phyloP scores from a whole-genome alignment of 1,284 basidiomycete genomes.

The Puccinia brachypodii region DNA sequence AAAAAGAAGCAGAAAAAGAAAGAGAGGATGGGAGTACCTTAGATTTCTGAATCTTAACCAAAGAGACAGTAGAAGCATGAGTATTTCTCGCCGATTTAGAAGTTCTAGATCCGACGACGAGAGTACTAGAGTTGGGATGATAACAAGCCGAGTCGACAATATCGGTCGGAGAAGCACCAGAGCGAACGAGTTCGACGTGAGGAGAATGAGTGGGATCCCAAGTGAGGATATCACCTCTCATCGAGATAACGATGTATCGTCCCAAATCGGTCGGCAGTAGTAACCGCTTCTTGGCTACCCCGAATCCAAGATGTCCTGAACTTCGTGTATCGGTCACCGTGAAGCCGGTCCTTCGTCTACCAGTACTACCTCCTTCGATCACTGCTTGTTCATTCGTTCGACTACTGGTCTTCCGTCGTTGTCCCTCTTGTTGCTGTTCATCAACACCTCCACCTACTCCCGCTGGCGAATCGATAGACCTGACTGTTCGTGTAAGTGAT shows the following conservation, averaged over 20 bases:
- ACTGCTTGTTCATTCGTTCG: background rate
- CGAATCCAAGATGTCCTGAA: conserved; percentile 25
- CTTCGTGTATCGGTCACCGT: background rate
- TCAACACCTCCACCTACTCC: too few species aligned
- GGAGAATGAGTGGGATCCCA: conserved; percentile 10
- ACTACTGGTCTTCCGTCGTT: background rate
- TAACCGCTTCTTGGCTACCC: conserved; percentile 31
- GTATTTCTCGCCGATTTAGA: background rate
- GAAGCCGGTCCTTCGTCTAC: background rate
- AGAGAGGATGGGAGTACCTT: background rate
- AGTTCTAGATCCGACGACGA: conserved; percentile 25
- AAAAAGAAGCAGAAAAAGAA: background rate
- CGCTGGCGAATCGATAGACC: background rate
- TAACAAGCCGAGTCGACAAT: conserved; percentile 43
- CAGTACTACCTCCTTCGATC: background rate
- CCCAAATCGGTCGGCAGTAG: conserved; percentile 20
- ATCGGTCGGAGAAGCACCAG: conserved; percentile 33
- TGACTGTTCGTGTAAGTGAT: background rate
- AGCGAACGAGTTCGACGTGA: conserved; percentile 11
- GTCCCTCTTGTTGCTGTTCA: background rate
- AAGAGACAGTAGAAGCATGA: conserved; percentile 11
- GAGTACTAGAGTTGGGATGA: background rate
- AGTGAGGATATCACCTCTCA: conserved; percentile 33
- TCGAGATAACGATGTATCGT: conserved; percentile 25
- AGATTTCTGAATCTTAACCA: conserved; percentile 19